phyloP scores from a whole-genome alignment of 2,329 filamentous ascomycete species.

The Fusarium euwallaceae region DNA sequence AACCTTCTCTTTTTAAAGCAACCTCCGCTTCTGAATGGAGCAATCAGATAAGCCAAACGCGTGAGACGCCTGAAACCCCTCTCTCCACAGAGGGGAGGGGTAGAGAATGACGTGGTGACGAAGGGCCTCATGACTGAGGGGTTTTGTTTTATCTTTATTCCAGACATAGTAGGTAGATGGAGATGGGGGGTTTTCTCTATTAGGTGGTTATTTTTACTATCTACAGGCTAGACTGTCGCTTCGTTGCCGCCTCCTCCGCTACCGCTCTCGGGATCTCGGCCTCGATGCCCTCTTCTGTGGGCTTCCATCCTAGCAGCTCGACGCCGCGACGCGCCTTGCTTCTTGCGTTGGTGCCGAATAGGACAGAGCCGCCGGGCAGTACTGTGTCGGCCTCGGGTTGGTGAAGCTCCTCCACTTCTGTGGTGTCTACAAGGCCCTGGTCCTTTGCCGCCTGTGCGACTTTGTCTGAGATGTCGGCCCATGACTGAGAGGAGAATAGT shows the following conservation, averaged over 20 bases:
- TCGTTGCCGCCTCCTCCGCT: constrained; percentile 42
- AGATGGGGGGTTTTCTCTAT: neutral
- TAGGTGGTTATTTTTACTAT: neutral
- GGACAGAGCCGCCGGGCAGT: constrained; percentile 58
- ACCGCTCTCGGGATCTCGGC: constrained; percentile 54
- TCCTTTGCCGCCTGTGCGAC: constrained; percentile 45
- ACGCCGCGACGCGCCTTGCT: constrained; percentile 64
- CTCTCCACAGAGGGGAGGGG: neutral
- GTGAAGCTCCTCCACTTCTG: constrained; percentile 48
- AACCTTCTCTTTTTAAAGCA: constrained; percentile 35
- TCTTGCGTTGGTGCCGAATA: constrained; percentile 71
- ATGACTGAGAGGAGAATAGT: constrained; percentile 34
- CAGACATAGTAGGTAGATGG: neutral
- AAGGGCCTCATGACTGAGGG: constrained; percentile 1
- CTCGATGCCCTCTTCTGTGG: constrained; percentile 61
- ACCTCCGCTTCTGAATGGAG: neutral
- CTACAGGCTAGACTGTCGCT: constrained; percentile 6
- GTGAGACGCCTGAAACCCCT: neutral
- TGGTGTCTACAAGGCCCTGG: constrained; percentile 41
- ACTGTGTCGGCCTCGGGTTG: constrained; percentile 59
- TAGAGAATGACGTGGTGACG: neutral
- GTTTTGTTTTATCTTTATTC: neutral
- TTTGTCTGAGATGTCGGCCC: constrained; percentile 49
- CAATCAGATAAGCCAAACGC: neutral
- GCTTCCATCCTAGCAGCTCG: constrained; percentile 68